Conservation (phyloP, 768 basidiomycete genomes). For the Atractiella rhizophila region DNA sequence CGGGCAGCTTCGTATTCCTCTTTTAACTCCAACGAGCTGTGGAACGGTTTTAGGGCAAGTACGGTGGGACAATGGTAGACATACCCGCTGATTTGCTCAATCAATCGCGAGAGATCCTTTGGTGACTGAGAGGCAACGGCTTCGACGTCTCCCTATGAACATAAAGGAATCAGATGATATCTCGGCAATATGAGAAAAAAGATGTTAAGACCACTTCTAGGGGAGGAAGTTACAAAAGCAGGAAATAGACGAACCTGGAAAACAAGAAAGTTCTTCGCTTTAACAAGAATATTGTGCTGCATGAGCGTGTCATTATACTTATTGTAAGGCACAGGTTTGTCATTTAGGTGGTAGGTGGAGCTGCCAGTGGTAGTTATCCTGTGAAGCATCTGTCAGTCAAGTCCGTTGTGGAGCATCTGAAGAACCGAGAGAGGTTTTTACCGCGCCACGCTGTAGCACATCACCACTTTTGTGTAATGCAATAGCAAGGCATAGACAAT, state of each 20-base stretch:
- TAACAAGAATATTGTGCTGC: conserved; percentile 81
- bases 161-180: neutral
- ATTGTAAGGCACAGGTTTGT: conserved; percentile 52
- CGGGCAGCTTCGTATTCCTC: conserved; percentile 71
- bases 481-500: no score
- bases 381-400: conserved; percentile 2
- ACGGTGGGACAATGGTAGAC: conserved; percentile 5
- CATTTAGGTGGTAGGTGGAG: conserved; percentile 76
- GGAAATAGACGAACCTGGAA: conserved; percentile 34
- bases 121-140: conserved; percentile 87
- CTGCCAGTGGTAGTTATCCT: conserved; percentile 70
- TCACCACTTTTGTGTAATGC: no score
- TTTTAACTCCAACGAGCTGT: conserved; percentile 57
- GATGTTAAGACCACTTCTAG: no score
- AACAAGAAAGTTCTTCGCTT: conserved; percentile 96
- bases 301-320: conserved; percentile 70
- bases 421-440: no score
- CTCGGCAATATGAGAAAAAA: neutral
- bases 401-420: no score
- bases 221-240: neutral
- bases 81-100: conserved; percentile 78
- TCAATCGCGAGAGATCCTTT: conserved; percentile 60
- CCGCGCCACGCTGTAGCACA: no score
- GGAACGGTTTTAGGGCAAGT: no score
- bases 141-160: conserved; percentile 81